Evolutionary conservation across 345 rosid species (phyloP), one percentile per base, ranked within the genome.

Genomic region (Leavenworthia alabamica): DNA sequence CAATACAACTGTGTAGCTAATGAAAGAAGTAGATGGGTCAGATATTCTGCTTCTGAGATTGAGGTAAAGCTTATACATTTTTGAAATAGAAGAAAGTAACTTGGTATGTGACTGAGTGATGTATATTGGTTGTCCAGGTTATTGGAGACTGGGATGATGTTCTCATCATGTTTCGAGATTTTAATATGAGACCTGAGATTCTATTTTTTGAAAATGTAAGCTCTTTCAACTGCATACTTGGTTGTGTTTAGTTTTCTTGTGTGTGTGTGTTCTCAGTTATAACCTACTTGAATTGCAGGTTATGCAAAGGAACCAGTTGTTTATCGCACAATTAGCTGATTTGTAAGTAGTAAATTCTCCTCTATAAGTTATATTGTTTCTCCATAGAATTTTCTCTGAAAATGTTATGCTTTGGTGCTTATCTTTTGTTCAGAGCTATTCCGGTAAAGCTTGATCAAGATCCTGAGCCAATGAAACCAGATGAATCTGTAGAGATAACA

Each of bases 121-220:
- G 20, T 4, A 3, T 49, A 14, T 49, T 49, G 28, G 19, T 27
- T 37, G 19, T 63, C 1, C 32, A 64, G 69, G 33, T 19, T 43
- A 53, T 42, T 41, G 69, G 69, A 19, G 52, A 64, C 35, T 52
- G 60, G 69, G 17, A 15, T 6, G 4, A 4, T 31, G 52, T 64
- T 31, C 32, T 42, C n/a, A 14, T 1, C 32, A 2, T 9, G 29
- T 37, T 44, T 37, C 0, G 6, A 13, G 0, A 22, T 9, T 8
- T 2, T 26, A 14, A 28, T 5, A 33, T 56, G n/a, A 47, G 56
- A 47, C 64, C 71, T 8, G 56, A 17, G 33, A 37, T 67, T 56
- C 39, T 57, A 15, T 47, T 67, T 39, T 66, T 46, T 13, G 47
- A 45, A 66, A 42, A 64, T 4, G 69, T 64, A 53, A 53, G 2